These are phyloP conservation scores for Fusarium vanettenii DNA, from an alignment of 2,329 filamentous ascomycete species.

Conservation along the genomic window DNA sequence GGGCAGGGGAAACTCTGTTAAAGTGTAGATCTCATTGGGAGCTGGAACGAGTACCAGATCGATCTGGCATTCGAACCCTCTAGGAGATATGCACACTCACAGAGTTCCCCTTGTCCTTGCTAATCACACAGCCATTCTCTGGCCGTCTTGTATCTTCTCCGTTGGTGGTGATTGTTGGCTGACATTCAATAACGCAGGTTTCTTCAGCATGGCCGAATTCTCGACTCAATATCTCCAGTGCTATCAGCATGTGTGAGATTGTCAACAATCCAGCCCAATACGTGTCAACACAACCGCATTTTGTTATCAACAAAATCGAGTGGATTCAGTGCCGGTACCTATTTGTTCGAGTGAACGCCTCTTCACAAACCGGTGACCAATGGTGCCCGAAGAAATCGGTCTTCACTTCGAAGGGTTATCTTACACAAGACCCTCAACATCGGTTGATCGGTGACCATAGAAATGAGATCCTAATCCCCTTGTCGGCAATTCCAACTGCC, in stretches of 20 bases:
- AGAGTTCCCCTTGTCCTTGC: not conserved
- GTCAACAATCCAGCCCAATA: conserved; percentile 79
- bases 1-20: not conserved
- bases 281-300: conserved; percentile 64
- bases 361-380: not conserved
- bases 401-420: conserved; percentile 24
- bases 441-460: conserved; percentile 6
- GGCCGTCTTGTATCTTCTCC: not conserved
- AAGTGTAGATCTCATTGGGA: not conserved
- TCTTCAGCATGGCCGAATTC: conserved; percentile 73
- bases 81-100: not conserved
- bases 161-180: not conserved
- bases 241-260: conserved; percentile 85
- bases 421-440: conserved; percentile 43
- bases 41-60: not conserved
- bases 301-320: conserved; percentile 79
- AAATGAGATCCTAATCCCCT: conserved; percentile 39
- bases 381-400: conserved; percentile 18
- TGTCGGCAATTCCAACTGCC: conserved; percentile 40
- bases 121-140: not conserved
- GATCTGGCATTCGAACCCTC: not conserved
- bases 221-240: conserved; percentile 65
- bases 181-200: not conserved
- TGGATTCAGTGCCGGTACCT: conserved; percentile 94
- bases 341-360: conserved; percentile 61